Conservation (phyloP, 805 yeast genomes). For the Barnettozyma wickerhamii region DNA sequence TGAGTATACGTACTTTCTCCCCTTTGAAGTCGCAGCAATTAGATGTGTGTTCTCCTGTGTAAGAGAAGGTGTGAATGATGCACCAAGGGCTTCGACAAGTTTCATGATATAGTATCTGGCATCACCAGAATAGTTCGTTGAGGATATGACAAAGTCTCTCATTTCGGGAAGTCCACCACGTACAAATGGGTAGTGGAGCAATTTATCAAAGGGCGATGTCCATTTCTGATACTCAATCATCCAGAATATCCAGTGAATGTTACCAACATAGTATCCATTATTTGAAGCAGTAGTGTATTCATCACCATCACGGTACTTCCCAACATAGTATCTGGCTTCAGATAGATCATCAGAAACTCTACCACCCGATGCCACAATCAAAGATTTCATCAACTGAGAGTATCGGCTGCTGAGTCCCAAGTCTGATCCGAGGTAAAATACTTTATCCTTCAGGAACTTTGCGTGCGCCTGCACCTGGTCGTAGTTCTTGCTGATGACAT, state of each 20-base stretch:
- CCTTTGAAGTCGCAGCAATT: slow-evolving; percentile 60
- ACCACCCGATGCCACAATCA: slow-evolving; percentile 57
- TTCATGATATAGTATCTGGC: slow-evolving; percentile 68
- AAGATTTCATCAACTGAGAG: slow-evolving; percentile 33
- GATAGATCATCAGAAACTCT: slow-evolving; percentile 27
- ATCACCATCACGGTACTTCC: slow-evolving; percentile 56
- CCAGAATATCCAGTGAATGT: slow-evolving; percentile 70
- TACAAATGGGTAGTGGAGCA: slow-evolving; percentile 68
- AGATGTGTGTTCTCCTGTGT: slow-evolving; percentile 67
- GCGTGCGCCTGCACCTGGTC: slow-evolving; percentile 10
- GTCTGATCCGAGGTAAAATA: slow-evolving; percentile 51
- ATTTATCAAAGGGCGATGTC: slow-evolving; percentile 47
- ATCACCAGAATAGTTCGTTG: slow-evolving; percentile 83
- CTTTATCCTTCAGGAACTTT: slow-evolving; percentile 38
- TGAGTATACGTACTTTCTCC: slow-evolving; percentile 76
- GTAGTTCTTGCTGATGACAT: slow-evolving; percentile 9
- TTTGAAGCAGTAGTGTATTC: slow-evolving; percentile 45
- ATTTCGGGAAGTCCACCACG: slow-evolving; percentile 48
- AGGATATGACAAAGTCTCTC: slow-evolving; percentile 51
- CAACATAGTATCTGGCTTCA: slow-evolving; percentile 49
- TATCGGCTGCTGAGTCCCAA: slow-evolving; percentile 46
- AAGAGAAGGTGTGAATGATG: slow-evolving; percentile 61
- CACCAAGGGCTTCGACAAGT: slow-evolving; percentile 68
- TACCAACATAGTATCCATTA: slow-evolving; percentile 49
- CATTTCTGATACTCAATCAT: slow-evolving; percentile 53